These are phyloP conservation scores for Talaromyces piceae DNA, from an alignment of 2,329 filamentous ascomycete genomes.

Conservation along the genomic window DNA sequence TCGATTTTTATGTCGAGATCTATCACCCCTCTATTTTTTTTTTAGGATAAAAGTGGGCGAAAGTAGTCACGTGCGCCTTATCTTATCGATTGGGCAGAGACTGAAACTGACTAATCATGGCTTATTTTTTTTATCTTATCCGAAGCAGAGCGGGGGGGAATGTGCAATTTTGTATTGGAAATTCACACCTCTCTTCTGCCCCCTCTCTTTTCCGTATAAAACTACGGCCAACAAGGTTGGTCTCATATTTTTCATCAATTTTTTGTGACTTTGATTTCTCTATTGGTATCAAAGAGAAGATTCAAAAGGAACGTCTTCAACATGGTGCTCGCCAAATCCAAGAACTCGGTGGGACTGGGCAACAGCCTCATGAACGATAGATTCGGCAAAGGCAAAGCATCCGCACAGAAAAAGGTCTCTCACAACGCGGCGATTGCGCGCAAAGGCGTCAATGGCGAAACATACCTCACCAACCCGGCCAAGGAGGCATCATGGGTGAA, in stretches of 20 bases:
- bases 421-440: constrained; percentile 60
- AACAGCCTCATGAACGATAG: constrained; percentile 98
- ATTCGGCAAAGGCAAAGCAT: constrained; percentile 86
- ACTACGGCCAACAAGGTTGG: neutral
- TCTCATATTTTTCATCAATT: neutral
- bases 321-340: constrained; percentile 83
- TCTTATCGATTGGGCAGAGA: constrained; percentile 15
- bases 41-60: constrained; percentile 13
- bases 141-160: constrained; percentile 16
- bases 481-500: constrained; percentile 96
- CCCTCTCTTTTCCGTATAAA: constrained; percentile 11
- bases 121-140: constrained; percentile 32
- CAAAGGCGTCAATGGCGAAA: constrained; percentile 67
- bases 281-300: neutral
- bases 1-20: neutral
- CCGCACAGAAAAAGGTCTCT: constrained; percentile 67
- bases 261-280: neutral
- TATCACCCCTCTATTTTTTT: neutral
- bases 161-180: constrained; percentile 15
- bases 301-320: constrained; percentile 18
- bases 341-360: constrained; percentile 88
- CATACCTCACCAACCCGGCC: constrained; percentile 83
- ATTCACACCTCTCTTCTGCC: constrained; percentile 12
- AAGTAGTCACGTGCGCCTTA: constrained; percentile 14
- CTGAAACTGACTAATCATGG: constrained; percentile 21